Conservation (phyloP, 257 asterid genomes). For the Penstemon newberryi region DNA sequence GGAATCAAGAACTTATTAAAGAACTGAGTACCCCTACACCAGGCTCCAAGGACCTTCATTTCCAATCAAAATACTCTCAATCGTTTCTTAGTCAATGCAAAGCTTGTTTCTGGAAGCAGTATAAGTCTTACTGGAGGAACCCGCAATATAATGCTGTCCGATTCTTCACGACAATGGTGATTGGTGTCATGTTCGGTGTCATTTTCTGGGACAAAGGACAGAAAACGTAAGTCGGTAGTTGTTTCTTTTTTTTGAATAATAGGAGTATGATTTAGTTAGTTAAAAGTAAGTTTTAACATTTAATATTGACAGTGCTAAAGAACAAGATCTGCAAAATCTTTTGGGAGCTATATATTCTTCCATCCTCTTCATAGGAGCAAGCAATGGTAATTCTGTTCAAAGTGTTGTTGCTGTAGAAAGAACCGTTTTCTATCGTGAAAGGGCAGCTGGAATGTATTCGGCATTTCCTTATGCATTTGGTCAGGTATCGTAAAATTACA, state of each 20-base stretch:
- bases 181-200: conserved; percentile 46
- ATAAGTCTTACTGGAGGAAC: conserved; percentile 55
- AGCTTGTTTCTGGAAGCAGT: conserved; percentile 64
- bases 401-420: conserved; percentile 37
- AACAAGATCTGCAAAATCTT: conserved; percentile 44
- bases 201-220: conserved; percentile 52
- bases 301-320: conserved; percentile 27
- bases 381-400: conserved; percentile 32
- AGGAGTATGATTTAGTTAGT: no score
- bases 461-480: conserved; percentile 41
- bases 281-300: neutral
- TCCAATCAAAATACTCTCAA: conserved; percentile 45
- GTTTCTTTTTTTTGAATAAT: neutral
- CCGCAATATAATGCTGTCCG: conserved; percentile 47
- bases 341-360: conserved; percentile 44
- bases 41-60: conserved; percentile 45
- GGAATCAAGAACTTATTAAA: conserved; percentile 43
- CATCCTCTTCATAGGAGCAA: conserved; percentile 38
- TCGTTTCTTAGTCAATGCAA: conserved; percentile 44
- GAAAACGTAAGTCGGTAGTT: conserved; percentile 26
- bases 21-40: conserved; percentile 52
- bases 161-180: conserved; percentile 37
- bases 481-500: conserved; percentile 32
- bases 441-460: conserved; percentile 49
- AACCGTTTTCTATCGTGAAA: conserved; percentile 43